These are phyloP conservation scores for Acanthamoeba triangularis DNA, from an alignment of 208 protist genomes.

Conservation along the genomic window DNA sequence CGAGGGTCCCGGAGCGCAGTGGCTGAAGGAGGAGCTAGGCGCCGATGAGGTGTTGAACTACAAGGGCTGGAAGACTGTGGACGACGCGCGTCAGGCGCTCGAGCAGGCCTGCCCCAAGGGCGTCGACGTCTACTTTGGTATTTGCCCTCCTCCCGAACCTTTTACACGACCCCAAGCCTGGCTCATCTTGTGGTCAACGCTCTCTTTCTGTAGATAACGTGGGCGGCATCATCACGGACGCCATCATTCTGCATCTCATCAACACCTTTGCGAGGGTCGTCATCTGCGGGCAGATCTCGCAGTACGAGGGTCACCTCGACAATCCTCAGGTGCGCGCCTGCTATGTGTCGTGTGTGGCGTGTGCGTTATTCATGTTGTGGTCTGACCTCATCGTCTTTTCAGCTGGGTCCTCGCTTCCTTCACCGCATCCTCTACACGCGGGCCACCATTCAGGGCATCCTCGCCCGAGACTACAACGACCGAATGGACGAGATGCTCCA, in stretches of 20 bases:
- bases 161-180: rapidly evolving
- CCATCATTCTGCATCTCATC: conserved; percentile 66
- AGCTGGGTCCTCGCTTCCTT: conserved; percentile 50
- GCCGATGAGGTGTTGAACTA: conserved; percentile 75
- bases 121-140: conserved; percentile 90
- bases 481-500: conserved; percentile 60
- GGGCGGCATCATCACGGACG: conserved; percentile 81
- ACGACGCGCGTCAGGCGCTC: conserved; percentile 69
- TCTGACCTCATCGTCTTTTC: background rate
- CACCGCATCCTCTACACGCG: conserved; percentile 66
- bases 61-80: conserved; percentile 84
- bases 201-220: conserved; percentile 85
- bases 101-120: conserved; percentile 82
- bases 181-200: background rate
- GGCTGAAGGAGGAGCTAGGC: conserved; percentile 47
- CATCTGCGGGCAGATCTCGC: conserved; percentile 80
- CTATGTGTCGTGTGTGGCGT: no score
- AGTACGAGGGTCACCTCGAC: conserved; percentile 63
- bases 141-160: background rate
- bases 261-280: conserved; percentile 77
- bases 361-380: no score
- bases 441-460: conserved; percentile 73
- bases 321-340: background rate
- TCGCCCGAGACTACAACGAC: conserved; percentile 7
- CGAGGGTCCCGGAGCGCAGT: background rate